Evolutionary conservation across 2,329 filamentous ascomycete genomes (phyloP).

Genomic region (Xenoacremonium recifei): DNA sequence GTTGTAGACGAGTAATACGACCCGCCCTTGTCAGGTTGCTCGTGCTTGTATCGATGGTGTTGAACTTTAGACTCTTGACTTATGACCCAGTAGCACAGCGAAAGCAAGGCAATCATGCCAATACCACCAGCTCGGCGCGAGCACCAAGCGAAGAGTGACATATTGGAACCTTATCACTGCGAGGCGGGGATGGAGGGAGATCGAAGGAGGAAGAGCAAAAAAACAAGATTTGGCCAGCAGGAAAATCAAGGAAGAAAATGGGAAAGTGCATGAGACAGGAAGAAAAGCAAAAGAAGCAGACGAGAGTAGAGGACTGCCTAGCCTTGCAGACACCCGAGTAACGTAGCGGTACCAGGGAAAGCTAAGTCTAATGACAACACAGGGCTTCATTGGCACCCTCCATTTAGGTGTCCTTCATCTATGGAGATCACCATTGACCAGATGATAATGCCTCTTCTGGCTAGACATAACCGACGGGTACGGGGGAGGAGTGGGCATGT

Average conservation of each 20-base stretch:
- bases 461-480: no score
- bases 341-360: not conserved
- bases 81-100: conserved; percentile 55
- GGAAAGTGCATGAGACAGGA: conserved; percentile 4
- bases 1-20: conserved; percentile 29
- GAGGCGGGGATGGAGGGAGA: conserved; percentile 1
- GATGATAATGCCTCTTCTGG: no score
- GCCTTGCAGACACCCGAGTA: conserved; percentile 3
- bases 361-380: no score
- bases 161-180: no score
- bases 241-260: no score
- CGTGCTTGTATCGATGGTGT: conserved; percentile 43
- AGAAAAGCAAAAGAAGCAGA: not conserved
- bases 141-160: conserved; percentile 56
- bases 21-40: conserved; percentile 35
- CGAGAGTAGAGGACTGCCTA: conserved; percentile 2
- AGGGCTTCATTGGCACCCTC: no score
- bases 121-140: conserved; percentile 54
- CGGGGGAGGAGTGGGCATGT: no score
- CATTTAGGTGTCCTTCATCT: no score
- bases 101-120: conserved; percentile 49
- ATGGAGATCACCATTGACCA: no score
- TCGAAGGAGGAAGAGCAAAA: no score
- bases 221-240: no score
- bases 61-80: conserved; percentile 46